Percentiles rank a stretch among this genome's conserved stretches.
Conservation (phyloP, 108 stramenopile genomes). For the Discostella pseudostelligera region DNA sequence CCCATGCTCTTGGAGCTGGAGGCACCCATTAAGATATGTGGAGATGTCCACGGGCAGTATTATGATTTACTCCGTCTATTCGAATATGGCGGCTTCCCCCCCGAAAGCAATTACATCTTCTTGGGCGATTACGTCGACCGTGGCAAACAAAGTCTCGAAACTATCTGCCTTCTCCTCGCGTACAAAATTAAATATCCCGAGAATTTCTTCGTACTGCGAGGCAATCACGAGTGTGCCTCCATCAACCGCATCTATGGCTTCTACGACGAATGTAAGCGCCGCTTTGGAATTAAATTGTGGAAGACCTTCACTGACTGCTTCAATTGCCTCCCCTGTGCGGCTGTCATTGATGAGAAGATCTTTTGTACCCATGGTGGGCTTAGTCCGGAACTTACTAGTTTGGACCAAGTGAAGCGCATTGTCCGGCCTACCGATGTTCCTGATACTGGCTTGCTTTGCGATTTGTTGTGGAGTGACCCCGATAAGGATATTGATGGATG, state of each 20-base stretch:
- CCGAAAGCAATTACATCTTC: conserved; percentile 96
- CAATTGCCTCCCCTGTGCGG: conserved; percentile 98
- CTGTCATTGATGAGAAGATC: conserved; percentile 99
- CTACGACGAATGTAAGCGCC: conserved; percentile 98
- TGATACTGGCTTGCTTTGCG: conserved; percentile 98
- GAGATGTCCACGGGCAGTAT: conserved; percentile 96
- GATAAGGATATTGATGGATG: conserved; percentile 99
- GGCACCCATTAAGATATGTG: conserved; percentile 98
- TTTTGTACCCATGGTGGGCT: conserved; percentile 99
- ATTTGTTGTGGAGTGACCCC: conserved; percentile 99
- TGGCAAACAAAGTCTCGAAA: conserved; percentile 97
- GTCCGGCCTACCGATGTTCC: conserved; percentile 98
- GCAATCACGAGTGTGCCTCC: conserved; percentile 99
- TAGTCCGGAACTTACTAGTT: conserved; percentile 92
- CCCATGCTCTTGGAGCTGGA: conserved; percentile 98
- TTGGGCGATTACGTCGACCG: conserved; percentile 99
- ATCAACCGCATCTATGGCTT: conserved; percentile 99
- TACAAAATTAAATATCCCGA: conserved; percentile 99
- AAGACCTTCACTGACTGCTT: conserved; percentile 99
- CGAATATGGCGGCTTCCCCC: conserved; percentile 98
- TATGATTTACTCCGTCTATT: conserved; percentile 97
- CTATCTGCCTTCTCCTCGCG: conserved; percentile 95
- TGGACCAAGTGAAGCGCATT: conserved; percentile 97
- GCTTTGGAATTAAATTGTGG: conserved; percentile 99
- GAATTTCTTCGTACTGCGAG: conserved; percentile 98